Base-by-base conservation (phyloP, 805 yeast species). In the Phaffomyces thermotolerans region DNA sequence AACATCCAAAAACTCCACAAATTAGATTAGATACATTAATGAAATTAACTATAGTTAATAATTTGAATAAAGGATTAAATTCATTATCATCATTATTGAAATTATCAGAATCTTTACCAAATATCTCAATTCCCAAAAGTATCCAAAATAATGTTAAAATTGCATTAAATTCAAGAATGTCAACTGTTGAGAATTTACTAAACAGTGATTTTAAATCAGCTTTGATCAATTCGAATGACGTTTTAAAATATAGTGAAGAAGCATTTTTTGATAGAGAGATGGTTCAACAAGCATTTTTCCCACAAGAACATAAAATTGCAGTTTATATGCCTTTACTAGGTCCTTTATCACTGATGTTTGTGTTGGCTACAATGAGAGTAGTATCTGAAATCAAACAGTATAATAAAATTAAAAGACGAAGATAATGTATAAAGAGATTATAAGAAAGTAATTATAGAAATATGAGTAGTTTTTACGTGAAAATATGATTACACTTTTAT, bases 261-360 rank as follows among this genome's bases (percentile, higher is more conserved):
- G 97, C 98, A 0, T 91, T 91, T 56, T 91, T 91, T 61, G 95
- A 91, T 53, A 85, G 86, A 53, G 90, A 84, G 60, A 91, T 93
- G 96, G 87, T 93, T 25, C 95, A 88, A 56, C 97, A 91, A 59
- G 87, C 84, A 44, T 89, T 85, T 62, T 88, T 90, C 69, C 98
- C 99, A 0, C 91, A 85, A 50, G 97, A 91, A 61, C 99, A 91
- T 59, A 90, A 87, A 61, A 71, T 93, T 56, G 98, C 99, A 0
- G 95, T 93, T 1, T 93, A 89, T 52, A 68, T 88, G 57, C 99
- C 99, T 0, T 66, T 91, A 37, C 61, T 90, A 31, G 98, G 98
- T 0, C 99, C 99, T 2, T 67, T 89, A 31, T 65, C 75, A 2
- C 75, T 91, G 23, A 89, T 93, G 20, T 58, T 76, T 12, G 18